Evolutionary conservation across 2,329 filamentous ascomycete genomes (phyloP), one percentile per base, ranked within the genome.

Genomic region (Proliferodiscus dingleyae): DNA sequence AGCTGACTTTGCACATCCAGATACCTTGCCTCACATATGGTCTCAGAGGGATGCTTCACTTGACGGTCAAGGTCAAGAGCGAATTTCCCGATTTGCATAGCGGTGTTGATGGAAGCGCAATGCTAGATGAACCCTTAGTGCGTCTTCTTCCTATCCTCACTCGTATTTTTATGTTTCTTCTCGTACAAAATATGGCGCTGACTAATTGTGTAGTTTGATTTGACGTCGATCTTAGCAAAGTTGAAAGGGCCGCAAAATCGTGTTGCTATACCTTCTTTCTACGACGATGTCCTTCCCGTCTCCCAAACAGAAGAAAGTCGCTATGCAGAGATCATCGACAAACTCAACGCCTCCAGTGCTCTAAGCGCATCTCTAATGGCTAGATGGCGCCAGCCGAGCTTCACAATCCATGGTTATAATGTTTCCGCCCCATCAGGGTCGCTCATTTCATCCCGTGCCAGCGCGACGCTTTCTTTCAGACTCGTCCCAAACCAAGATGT

Each of bases 11-110:
- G 24, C 89, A 97, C 61, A 91, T 98, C 61, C 85, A 94, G 55
- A 89, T 94, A 2, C 93, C 93, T 0, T 98, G 93, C 63, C 70
- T 98, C 46, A 98, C 93, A 0, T 98, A 98, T 52, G 93, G 93
- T 1, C 75, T 97, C 5, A 81, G 93, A 39, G 93, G 93, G 19
- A 91, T 98, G 21, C 83, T 98, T 18, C 91, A 97, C 64, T 91
- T 90, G 4, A 95, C 89, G 0, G 77, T 97, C 5, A 85, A 89
- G 50, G 82, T 98, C 21, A 85, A 94, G 53, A 94, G 89, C 46
- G 80, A 81, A 41, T 82, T 87, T 52, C 89, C 90, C 0, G 93
- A 98, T 66, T 77, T 95, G 2, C 93, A 98, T 66, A 95, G 89
- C 50, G 93, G 93, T 59, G 91, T 98, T n/a, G 91, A 97, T 60